phyloP scores from a whole-genome alignment of 2,329 filamentous ascomycete genomes.

The Aspergillus terreus region DNA sequence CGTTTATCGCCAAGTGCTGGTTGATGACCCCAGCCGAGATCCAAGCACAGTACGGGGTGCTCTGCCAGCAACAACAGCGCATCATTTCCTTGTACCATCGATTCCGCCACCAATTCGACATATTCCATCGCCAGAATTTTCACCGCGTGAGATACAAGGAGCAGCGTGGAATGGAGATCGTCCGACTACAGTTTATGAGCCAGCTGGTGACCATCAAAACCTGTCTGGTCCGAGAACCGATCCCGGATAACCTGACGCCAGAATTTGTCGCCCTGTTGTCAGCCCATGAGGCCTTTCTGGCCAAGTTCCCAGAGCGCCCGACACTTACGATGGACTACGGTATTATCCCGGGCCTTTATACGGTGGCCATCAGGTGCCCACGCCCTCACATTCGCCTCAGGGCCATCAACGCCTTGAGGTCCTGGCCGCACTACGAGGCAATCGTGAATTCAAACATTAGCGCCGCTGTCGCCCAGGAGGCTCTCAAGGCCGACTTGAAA shows the following conservation, averaged over 20 bases:
- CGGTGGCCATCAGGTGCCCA: neutral
- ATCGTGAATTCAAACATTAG: neutral
- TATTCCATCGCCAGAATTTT: neutral
- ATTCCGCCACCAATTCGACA: neutral
- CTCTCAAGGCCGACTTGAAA: neutral
- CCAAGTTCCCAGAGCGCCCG: neutral
- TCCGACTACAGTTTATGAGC: neutral
- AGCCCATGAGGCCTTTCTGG: neutral
- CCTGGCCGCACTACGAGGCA: conserved; percentile 5
- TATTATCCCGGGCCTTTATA: neutral
- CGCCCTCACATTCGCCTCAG: neutral
- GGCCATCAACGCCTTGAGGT: neutral
- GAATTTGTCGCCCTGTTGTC: neutral
- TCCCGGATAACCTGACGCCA: neutral
- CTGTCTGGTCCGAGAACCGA: neutral
- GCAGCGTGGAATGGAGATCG: neutral
- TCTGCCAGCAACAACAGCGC: neutral
- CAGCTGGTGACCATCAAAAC: conserved; percentile 4
- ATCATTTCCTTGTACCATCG: neutral
- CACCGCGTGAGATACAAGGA: neutral
- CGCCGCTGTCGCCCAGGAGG: neutral
- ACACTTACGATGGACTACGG: neutral
- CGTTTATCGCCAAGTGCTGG: neutral
- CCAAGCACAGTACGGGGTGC: neutral
- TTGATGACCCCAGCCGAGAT: neutral